Percentiles rank a stretch among this genome's conserved stretches.
Evolutionary conservation across 2,329 filamentous ascomycete genomes (phyloP).

Genomic region (Cladosporium sp.): DNA sequence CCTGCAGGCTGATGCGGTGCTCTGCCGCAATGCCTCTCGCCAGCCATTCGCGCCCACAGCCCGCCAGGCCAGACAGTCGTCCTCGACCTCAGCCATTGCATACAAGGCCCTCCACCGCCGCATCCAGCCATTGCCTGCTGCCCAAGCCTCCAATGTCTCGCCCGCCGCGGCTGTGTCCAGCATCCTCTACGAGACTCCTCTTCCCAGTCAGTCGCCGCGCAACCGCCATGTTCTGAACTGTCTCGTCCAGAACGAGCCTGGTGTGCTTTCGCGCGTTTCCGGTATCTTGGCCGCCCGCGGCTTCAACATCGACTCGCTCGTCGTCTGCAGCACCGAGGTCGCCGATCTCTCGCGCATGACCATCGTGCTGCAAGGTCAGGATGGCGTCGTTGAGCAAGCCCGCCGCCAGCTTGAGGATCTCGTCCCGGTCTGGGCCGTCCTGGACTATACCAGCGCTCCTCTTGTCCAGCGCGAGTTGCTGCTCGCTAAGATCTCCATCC

Average conservation of each 20-base stretch:
- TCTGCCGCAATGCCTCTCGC: constrained; percentile 4
- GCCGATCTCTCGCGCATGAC: constrained; percentile 98
- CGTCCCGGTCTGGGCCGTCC: constrained; percentile 95
- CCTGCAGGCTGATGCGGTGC: constrained; percentile 8
- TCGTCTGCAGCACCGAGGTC: constrained; percentile 97
- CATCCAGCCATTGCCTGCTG: constrained; percentile 75
- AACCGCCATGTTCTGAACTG: constrained; percentile 98
- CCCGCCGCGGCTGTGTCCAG: constrained; percentile 93
- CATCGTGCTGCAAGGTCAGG: constrained; percentile 92
- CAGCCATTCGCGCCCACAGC: background rate
- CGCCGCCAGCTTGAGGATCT: constrained; percentile 92
- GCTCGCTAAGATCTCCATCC: constrained; percentile 91
- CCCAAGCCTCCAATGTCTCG: constrained; percentile 70
- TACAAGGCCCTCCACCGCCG: constrained; percentile 96
- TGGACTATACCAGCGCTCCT: constrained; percentile 90
- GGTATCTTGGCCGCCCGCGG: constrained; percentile 92
- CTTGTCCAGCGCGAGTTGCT: constrained; percentile 94
- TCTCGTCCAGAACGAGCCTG: constrained; percentile 96
- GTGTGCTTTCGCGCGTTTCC: constrained; percentile 92
- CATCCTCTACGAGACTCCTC: constrained; percentile 96
- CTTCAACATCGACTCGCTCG: constrained; percentile 98
- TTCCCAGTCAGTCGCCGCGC: constrained; percentile 74
- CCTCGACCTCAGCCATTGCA: constrained; percentile 86
- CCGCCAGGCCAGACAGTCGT: constrained; percentile 34
- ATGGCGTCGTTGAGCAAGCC: constrained; percentile 95